Evolutionary conservation across 2,329 filamentous ascomycete genomes (phyloP), one percentile per base, ranked within the genome.

Genomic region (Penicillium sp.): DNA sequence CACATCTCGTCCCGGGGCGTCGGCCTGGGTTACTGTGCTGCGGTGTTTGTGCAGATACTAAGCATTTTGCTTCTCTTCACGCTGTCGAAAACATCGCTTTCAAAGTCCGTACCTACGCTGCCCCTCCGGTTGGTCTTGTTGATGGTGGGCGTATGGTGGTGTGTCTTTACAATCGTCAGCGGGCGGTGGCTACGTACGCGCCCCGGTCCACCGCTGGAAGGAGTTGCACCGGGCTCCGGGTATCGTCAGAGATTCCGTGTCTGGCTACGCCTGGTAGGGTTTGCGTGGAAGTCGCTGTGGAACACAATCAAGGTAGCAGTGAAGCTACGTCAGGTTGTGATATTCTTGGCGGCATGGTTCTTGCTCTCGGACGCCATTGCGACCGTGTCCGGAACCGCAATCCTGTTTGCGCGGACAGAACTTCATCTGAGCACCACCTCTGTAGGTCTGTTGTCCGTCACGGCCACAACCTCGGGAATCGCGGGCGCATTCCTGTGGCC

Each of bases 341-440:
- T 97, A 0, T 96, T 97, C 67, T 84, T 97, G 0, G 86, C 85
- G 2, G 92, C 91, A 1, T 97, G 93, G 93, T 97, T 97, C 75
- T 83, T 97, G 45, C 84, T 97, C 1, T 95, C 91, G 0, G 93
- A 97, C 71, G 92, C 91, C 35, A 91, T 97, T 64, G 93, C 93
- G 5, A 97, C 93, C 0, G 93, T 95, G 0, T 93, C 91, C 3
- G 93, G 91, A 3, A 97, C 93, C 0, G 93, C 93, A 0, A 92
- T 97, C 45, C 83, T 97, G 2, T 97, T 96, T 73, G 93, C 93
- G 45, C 96, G 96, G 75, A 97, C 93, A 0, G 88, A 92, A 65
- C 82, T 97, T 7, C 86, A 90, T 65, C 94, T 97, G 91, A 86
- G 88, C 61, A 89, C 92, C 0, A 91, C 91, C 75, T 89, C 90